phyloP scores from a whole-genome alignment of 495 filamentous ascomycete genomes.

The Trichoderma orchidacearum region DNA sequence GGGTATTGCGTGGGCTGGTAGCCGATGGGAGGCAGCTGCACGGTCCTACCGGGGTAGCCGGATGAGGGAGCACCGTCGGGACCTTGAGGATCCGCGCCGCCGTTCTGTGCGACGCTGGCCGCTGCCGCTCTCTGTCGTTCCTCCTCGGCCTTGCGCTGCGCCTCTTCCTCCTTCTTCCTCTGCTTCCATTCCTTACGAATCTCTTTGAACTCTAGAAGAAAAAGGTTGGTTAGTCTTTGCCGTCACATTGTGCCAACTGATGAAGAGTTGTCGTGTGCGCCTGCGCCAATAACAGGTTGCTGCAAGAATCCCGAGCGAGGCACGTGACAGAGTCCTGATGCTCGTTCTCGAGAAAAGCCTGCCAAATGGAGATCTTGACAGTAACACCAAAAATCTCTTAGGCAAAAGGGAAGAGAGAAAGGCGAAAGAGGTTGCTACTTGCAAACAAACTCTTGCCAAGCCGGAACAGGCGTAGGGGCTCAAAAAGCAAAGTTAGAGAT shows the following conservation, averaged over 20 bases:
- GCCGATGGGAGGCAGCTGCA: constrained; percentile 75
- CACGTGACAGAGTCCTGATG: no score
- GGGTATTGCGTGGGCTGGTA: constrained; percentile 63
- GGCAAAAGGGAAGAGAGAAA: no score
- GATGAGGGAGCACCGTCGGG: constrained; percentile 36
- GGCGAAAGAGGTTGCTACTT: no score
- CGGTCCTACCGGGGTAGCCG: constrained; percentile 50
- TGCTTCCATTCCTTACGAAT: constrained; percentile 99
- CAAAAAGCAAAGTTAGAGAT: neutral
- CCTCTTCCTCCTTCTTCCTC: constrained; percentile 97
- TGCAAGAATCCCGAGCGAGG: no score
- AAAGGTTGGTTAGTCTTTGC: constrained; percentile 8
- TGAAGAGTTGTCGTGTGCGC: no score
- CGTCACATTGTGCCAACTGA: no score
- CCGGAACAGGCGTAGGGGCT: neutral
- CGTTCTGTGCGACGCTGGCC: constrained; percentile 36
- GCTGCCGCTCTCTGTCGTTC: constrained; percentile 64
- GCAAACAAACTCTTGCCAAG: constrained; percentile 2
- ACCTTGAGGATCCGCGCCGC: constrained; percentile 14
- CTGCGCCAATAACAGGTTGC: no score
- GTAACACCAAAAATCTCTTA: no score
- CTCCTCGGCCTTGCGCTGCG: constrained; percentile 76
- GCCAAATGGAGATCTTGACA: no score
- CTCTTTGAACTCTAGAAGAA: constrained; percentile 81
- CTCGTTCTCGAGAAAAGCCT: no score